A percentile compares a stretch with the other conserved stretches of the same genome.
These are phyloP conservation scores for Rheum nobile DNA, from an alignment of 148 eudicot genomes.

Conservation along the genomic window DNA sequence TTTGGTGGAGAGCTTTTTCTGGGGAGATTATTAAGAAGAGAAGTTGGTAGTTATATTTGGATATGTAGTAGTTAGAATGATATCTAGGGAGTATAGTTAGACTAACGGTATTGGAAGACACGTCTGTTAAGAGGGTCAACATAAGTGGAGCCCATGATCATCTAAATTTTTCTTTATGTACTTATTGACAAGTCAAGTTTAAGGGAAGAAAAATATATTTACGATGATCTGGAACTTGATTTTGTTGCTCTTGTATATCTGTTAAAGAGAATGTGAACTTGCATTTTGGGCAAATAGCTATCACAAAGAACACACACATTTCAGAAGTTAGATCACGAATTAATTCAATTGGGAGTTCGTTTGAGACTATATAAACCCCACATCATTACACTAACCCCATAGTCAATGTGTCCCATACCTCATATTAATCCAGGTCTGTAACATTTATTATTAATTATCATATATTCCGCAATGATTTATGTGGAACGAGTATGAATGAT, in stretches of 20 bases:
- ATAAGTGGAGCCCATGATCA: conserved; percentile 6
- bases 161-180: background rate
- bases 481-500: background rate
- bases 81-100: background rate
- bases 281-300: too few species aligned
- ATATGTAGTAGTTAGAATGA: conserved; percentile 1
- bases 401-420: too few species aligned
- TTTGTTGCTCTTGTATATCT: too few species aligned
- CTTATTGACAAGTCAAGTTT: background rate
- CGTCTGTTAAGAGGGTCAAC: background rate
- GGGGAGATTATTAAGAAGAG: background rate
- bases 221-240: background rate
- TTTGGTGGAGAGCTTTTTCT: background rate
- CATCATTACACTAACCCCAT: too few species aligned
- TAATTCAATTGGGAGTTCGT: too few species aligned
- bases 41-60: background rate
- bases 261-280: too few species aligned
- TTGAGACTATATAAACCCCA: too few species aligned
- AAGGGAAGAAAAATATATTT: background rate
- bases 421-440: too few species aligned
- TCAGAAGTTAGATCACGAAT: too few species aligned
- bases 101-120: background rate
- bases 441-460: too few species aligned
- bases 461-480: background rate
- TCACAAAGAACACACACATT: too few species aligned